Base-by-base conservation (phyloP, 345 rosid genomes). In the Euclidium syriacum region DNA sequence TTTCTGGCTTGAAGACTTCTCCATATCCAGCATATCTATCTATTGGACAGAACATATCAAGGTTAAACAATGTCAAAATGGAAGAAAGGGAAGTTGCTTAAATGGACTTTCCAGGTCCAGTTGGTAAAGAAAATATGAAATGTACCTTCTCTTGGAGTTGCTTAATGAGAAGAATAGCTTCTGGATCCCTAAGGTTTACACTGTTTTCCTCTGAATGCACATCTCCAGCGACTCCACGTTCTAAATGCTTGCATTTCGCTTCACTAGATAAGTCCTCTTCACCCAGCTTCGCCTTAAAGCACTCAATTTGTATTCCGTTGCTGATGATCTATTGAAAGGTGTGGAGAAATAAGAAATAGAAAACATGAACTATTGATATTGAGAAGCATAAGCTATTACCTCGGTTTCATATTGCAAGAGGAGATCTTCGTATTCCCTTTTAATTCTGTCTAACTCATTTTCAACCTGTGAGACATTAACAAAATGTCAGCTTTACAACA, bases 141-240 rank as follows among this genome's bases (percentile, higher is more conserved):
- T 35, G 55, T 55, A 88, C 98, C 96, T 88, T 87, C 79, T 86
- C 95, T 72, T 88, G 86, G 47, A 91, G 96, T 79, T 83, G 90
- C 74, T 85, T 83, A 74, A 85, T 84, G 54, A 86, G 83, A 77
- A 75, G 70, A 66, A 79, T 79, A 70, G 79, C 77, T 72, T 88
- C 95, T 5, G 77, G 80, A 76, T 83, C 95, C 72, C 79, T 72
- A 54, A 58, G 51, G 64, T 78, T 68, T 29, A 51, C 71, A 68
- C 14, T 47, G 55, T 55, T 77, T 60, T 85, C 84, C 64, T 52
- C 68, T 43, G 34, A 7, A 53, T 64, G 70, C 33, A 52, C 42
- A 43, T 35, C 10, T 52, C 62, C 71, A 51, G 26, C 26, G 24
- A 49, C 71, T 63, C 34, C 55, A 56, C 38, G 32, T 50, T 49